Conservation (phyloP, 2,329 filamentous ascomycete genomes). For the Dryadomyces quercivorus region DNA sequence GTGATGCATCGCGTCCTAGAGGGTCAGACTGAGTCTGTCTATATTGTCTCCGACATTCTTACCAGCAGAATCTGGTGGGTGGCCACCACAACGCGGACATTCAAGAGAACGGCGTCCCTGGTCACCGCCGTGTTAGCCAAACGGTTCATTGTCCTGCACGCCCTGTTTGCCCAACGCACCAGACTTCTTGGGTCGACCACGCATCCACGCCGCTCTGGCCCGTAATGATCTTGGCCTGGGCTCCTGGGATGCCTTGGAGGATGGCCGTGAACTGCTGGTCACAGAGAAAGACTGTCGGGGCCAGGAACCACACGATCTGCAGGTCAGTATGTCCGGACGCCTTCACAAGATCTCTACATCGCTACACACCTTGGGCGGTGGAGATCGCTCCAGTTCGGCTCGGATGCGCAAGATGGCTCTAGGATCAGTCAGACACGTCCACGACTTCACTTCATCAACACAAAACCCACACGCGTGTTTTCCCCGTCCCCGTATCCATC, state of each 20-base stretch:
- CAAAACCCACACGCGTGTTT: slow-evolving; percentile 53
- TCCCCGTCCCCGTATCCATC: slow-evolving; percentile 75
- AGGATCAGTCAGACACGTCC: neutral
- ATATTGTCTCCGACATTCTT: neutral
- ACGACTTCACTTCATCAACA: neutral
- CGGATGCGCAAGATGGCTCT: slow-evolving; percentile 58
- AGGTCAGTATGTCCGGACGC: no score
- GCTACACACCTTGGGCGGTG: slow-evolving; percentile 46
- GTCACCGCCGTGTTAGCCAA: neutral
- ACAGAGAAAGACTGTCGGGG: slow-evolving; percentile 56
- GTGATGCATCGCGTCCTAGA: slow-evolving; percentile 55
- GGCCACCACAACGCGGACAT: slow-evolving; percentile 61
- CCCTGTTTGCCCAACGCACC: slow-evolving; percentile 42
- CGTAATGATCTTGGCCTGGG: slow-evolving; percentile 49
- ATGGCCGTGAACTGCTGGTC: slow-evolving; percentile 54
- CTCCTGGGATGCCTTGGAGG: slow-evolving; percentile 42
- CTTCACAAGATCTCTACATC: no score
- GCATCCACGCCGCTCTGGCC: slow-evolving; percentile 58
- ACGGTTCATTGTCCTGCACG: neutral
- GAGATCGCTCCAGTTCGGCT: slow-evolving; percentile 45
- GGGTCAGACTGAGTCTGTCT: neutral
- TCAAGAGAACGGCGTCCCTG: slow-evolving; percentile 51
- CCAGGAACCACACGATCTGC: slow-evolving; percentile 60
- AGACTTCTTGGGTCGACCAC: slow-evolving; percentile 48
- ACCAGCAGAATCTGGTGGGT: slow-evolving; percentile 58